A percentile compares a stretch with the other conserved stretches of the same genome.
Conservation (phyloP, 2,329 filamentous ascomycete genomes). For the Colletotrichum orbiculare region DNA sequence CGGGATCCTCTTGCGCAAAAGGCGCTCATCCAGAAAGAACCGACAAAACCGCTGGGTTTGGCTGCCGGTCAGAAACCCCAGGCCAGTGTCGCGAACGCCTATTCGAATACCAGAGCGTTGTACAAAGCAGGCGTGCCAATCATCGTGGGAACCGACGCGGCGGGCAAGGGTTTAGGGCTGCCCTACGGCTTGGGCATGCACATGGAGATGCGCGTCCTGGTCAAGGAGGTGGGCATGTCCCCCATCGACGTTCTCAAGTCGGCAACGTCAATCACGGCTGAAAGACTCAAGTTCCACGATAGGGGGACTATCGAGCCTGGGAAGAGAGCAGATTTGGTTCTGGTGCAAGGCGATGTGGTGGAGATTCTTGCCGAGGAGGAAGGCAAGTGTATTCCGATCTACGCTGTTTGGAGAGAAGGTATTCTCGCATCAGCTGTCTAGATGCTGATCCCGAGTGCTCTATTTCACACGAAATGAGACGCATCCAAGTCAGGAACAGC, state of each 20-base stretch:
- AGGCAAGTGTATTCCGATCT: slow-evolving; percentile 23
- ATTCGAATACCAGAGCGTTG: slow-evolving; percentile 32
- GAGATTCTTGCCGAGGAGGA: slow-evolving; percentile 4
- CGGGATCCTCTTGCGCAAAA: slow-evolving; percentile 28
- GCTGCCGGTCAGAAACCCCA: neutral
- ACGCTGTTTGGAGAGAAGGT: slow-evolving; percentile 37
- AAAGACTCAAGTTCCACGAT: slow-evolving; percentile 32
- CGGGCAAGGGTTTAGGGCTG: slow-evolving; percentile 28
- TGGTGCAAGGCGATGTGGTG: slow-evolving; percentile 36
- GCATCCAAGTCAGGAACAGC: too few species aligned
- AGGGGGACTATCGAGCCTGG: slow-evolving; percentile 30
- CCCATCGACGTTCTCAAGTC: slow-evolving; percentile 36
- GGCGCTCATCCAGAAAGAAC: neutral
- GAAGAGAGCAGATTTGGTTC: slow-evolving; percentile 34
- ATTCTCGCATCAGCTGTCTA: slow-evolving; percentile 1
- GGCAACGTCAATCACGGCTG: slow-evolving; percentile 34
- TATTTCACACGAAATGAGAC: too few species aligned
- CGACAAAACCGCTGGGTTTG: neutral
- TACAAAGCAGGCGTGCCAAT: slow-evolving; percentile 33
- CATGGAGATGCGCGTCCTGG: slow-evolving; percentile 36
- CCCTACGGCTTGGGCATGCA: slow-evolving; percentile 35
- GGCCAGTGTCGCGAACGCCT: slow-evolving; percentile 34
- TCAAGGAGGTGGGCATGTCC: slow-evolving; percentile 34
- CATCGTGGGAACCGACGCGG: slow-evolving; percentile 37
- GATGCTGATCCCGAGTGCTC: too few species aligned